Conservation (phyloP, 2,329 filamentous ascomycete genomes). For the Penicillium sp. region DNA sequence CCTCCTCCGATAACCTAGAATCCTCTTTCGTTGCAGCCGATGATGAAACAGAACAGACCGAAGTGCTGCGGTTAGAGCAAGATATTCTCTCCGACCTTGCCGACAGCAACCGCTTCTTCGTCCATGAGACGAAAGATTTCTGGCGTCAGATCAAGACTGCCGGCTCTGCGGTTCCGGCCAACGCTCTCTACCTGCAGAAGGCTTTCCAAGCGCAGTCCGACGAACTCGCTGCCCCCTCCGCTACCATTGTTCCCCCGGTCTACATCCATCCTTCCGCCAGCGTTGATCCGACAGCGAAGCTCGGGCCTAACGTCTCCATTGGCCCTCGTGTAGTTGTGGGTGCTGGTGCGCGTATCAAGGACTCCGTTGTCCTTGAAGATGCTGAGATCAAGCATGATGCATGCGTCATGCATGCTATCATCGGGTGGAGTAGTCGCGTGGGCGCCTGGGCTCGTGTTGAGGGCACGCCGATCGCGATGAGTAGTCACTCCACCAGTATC, state of each 20-base stretch:
- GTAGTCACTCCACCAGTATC: slow-evolving; percentile 90
- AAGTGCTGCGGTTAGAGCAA: slow-evolving; percentile 93
- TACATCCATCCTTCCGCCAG: slow-evolving; percentile 92
- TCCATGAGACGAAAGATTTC: slow-evolving; percentile 98
- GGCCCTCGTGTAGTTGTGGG: slow-evolving; percentile 86
- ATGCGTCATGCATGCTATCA: slow-evolving; percentile 92
- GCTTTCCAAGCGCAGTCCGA: slow-evolving; percentile 81
- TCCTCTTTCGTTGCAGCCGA: slow-evolving; percentile 68
- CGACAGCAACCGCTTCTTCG: slow-evolving; percentile 97
- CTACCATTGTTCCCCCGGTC: slow-evolving; percentile 88
- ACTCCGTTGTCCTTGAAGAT: slow-evolving; percentile 94
- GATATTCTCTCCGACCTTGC: slow-evolving; percentile 95
- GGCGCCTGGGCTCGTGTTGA: slow-evolving; percentile 99
- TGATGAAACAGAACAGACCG: slow-evolving; percentile 75
- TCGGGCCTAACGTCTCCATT: slow-evolving; percentile 95
- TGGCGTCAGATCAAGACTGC: slow-evolving; percentile 99
- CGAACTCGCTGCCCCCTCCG: slow-evolving; percentile 81
- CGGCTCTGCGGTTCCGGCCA: slow-evolving; percentile 93
- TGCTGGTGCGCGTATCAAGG: slow-evolving; percentile 89
- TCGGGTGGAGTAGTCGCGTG: slow-evolving; percentile 94
- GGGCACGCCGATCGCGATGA: slow-evolving; percentile 85
- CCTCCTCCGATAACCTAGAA: slow-evolving; percentile 91
- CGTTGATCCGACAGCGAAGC: slow-evolving; percentile 92
- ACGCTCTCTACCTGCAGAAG: slow-evolving; percentile 94
- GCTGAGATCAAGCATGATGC: slow-evolving; percentile 96